Evolutionary conservation across 2,329 filamentous ascomycete genomes (phyloP), one percentile per base, ranked within the genome.

Genomic region (Botrytis medusae): DNA sequence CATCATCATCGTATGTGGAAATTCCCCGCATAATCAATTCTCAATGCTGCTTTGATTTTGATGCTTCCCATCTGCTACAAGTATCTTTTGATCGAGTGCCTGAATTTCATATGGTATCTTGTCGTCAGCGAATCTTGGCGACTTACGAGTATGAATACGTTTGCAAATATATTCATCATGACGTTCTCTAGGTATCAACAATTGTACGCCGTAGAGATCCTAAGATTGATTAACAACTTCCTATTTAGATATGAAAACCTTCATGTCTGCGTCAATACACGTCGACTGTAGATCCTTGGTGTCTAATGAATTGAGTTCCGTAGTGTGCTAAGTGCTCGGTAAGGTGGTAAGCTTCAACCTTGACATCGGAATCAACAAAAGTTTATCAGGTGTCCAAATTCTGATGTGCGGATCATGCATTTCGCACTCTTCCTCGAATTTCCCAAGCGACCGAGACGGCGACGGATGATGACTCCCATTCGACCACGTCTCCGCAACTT

Each of bases 401-500:
- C 48, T 29, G n/a, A 51, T 70, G n/a, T 34, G 54, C 20, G 16
- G n/a, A 37, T 25, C 37, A 25, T n/a, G n/a, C 37, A 40, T 42
- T 34, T 25, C 1, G 34, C n/a, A 22, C 22, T 7, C 25, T 44
- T 32, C 32, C 29, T 32, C 18, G 29, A 20, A 37, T n/a, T 29
- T n/a, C 32, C 54, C 37, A 48, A 48, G 69, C 57, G 42, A 51
- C 42, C 57, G 34, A 59, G 29, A 71, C 10, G 9, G n/a, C 42
- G 57, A 10, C 57, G 46, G 46, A 16, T 18, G 46, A 68, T 68
- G 48, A 54, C 18, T 51, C 34, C 46, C 51, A 68, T 22, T 68
- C 29, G 64, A 68, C 25, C 25, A 68, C 25, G 22, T 54, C 64
- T 68, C 69, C 69, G 42, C 57, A 71, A 71, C 69, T 63, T 29